phyloP scores from a whole-genome alignment of 2,329 filamentous ascomycete species.

The Chaetomium sp. region DNA sequence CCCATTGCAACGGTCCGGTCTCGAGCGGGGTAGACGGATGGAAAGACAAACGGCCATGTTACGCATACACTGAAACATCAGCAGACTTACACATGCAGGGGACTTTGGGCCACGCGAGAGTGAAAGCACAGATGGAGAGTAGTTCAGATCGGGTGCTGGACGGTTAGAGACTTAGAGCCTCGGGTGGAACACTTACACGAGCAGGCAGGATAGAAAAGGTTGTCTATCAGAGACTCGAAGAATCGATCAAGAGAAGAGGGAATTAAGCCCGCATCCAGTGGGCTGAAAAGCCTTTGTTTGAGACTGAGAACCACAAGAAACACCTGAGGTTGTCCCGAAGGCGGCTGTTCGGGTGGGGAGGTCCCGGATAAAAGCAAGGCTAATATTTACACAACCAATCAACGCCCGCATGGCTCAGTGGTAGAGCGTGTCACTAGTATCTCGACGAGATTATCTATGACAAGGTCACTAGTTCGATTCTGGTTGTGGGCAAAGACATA shows the following conservation, averaged over 20 bases:
- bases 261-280: too few species aligned
- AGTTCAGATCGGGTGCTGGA: background rate
- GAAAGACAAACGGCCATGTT: background rate
- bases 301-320: background rate
- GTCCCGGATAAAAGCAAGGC: background rate
- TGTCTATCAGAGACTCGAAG: background rate
- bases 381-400: background rate
- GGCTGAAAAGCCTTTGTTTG: background rate
- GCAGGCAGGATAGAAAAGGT: background rate
- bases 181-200: background rate
- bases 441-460: constrained; percentile 13
- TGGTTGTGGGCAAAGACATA: constrained; percentile 25
- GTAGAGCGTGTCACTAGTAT: constrained; percentile 33
- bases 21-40: background rate
- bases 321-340: too few species aligned
- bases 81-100: constrained; percentile 3
- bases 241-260: too few species aligned
- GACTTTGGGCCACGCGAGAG: constrained; percentile 4
- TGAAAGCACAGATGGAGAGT: background rate
- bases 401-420: constrained; percentile 31
- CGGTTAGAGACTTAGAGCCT: background rate
- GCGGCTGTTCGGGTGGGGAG: too few species aligned
- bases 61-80: constrained; percentile 6
- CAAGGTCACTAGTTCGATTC: constrained; percentile 32
- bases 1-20: background rate